Base-by-base conservation (phyloP, 208 protist species). In the Wallacemonas rigidus region DNA sequence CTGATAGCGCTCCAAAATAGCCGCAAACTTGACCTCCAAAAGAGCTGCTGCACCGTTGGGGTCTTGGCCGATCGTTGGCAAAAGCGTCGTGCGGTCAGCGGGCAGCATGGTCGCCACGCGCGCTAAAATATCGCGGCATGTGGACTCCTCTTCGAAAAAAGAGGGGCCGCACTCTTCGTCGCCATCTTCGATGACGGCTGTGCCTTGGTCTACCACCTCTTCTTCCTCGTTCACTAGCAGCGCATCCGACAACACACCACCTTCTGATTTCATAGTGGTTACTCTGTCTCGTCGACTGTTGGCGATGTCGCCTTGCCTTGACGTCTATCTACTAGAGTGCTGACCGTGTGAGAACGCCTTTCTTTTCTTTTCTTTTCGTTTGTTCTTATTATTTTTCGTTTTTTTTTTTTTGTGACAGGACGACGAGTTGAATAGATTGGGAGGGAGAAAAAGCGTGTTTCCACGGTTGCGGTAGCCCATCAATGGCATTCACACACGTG, bases 1-100 rank as follows among this genome's bases (percentile, higher is more conserved):
- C 69, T 98, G 97, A 76, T 99, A 99, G 45, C 90, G 87, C 35
- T 95, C 89, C 1, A 98, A 54, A 4, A 93, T 88, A 44, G 79
- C 76, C 11, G 80, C 71, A n/a, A 96, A 74, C 40, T 82, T 77
- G 39, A 70, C 69, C 58, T 93, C 81, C 47, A 96, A 36, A 55
- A 87, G 67, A 1, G 81, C 81, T 43, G 90, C 88, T 17, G 80
- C 83, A 3, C 91, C 91, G 7, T 84, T 51, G 1, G 91, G 83
- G 38, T 89, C 88, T 53, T 83, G 68, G 5, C 83, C 85, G 15
- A 86, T 73, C 2, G 91, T 82, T n/a, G 87, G 83, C 45, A 93
- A 73, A 38, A 88, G 67, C 4, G 69, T 64, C 1, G 17, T 71
- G 48, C 75, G 76, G 40, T 85, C 74, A 6, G 69, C 17, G 11